Evolutionary conservation across 345 rosid genomes (phyloP), one percentile per base, ranked within the genome.

Genomic region (Physaria fendleri): DNA sequence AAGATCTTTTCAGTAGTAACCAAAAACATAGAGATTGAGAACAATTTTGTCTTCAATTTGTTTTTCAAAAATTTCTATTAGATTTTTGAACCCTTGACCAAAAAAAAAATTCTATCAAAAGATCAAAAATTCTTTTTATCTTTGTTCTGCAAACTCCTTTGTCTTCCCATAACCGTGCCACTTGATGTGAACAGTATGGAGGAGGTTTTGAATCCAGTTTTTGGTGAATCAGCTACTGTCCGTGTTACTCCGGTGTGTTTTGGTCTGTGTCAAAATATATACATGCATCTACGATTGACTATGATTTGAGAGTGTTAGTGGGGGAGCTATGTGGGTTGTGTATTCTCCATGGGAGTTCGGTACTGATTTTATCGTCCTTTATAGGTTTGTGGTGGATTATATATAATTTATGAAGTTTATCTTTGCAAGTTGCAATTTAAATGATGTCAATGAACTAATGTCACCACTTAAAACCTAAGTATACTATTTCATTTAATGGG

Each of bases 211-310:
- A 94, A 88, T 78, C 96, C 94, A 11, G 94, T 85, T 85, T 88
- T 88, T 73, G 96, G 94, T 28, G 94, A 88, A 78, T 83, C 94
- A 25, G 96, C 96, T 32, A 88, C 85, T 57, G 96, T 94, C 7
- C 90, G 96, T 32, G 96, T 88, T 68, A 94, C 96, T 12, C 96
- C 96, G 3, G 96, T 88, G 24, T 94, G 85, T 78, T 85, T 94
- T 62, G 96, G 96, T 88, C 2, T 35, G 82, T 71, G 33, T 59
- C 3, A 14, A 1, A n/a, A n/a, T n/a, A 5, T 15, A 5, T 25
- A 51, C 15, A 20, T 22, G 42, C n/a, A n/a, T n/a, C n/a, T n/a
- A 18, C 1, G 17, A 32, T 53, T 15, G 9, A 13, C 6, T 62
- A 20, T 62, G 18, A 16, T 10, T 18, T 14, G 16, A 0, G 52